These are phyloP conservation scores for Pholiota adiposa DNA, from an alignment of 1,284 basidiomycete species.

Conservation along the genomic window DNA sequence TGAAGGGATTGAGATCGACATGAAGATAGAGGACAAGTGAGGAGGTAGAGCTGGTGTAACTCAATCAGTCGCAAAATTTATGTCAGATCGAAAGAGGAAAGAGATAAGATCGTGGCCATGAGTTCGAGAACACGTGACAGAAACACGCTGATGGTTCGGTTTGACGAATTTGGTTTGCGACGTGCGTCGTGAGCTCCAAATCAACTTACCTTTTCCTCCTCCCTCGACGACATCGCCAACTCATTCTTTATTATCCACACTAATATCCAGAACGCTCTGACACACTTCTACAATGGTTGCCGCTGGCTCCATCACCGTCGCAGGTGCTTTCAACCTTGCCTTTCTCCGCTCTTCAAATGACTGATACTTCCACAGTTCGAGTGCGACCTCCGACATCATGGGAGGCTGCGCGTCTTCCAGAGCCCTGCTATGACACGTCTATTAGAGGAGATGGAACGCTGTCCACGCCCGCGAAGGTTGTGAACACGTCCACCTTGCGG, in stretches of 20 bases:
- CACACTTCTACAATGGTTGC: slow-evolving; percentile 60
- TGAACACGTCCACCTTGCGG: slow-evolving; percentile 61
- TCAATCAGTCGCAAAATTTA: not conserved
- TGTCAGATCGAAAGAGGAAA: slow-evolving; percentile 15
- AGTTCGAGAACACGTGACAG: slow-evolving; percentile 41
- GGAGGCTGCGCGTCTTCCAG: slow-evolving; percentile 83
- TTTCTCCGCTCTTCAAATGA: slow-evolving; percentile 22
- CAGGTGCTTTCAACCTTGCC: slow-evolving; percentile 53
- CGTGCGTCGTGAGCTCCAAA: slow-evolving; percentile 15
- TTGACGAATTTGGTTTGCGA: slow-evolving; percentile 25
- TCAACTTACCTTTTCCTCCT: slow-evolving; percentile 19
- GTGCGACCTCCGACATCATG: slow-evolving; percentile 86
- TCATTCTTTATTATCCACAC: slow-evolving; percentile 4
- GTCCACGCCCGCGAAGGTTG: slow-evolving; percentile 63
- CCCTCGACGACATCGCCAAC: slow-evolving; percentile 11
- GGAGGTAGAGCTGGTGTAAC: not conserved
- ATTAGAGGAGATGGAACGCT: slow-evolving; percentile 85
- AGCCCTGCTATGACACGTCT: slow-evolving; percentile 65
- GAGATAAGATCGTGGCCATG: slow-evolving; percentile 29
- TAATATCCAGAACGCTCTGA: not conserved
- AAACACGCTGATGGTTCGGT: slow-evolving; percentile 45
- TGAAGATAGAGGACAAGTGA: slow-evolving; percentile 14
- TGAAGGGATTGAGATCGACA: slow-evolving; percentile 59
- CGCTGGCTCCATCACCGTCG: slow-evolving; percentile 86
- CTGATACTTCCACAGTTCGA: slow-evolving; percentile 63